Evolutionary conservation across 129 eudicot genomes (phyloP).

Genomic region (Gnaphalium uliginosum): DNA sequence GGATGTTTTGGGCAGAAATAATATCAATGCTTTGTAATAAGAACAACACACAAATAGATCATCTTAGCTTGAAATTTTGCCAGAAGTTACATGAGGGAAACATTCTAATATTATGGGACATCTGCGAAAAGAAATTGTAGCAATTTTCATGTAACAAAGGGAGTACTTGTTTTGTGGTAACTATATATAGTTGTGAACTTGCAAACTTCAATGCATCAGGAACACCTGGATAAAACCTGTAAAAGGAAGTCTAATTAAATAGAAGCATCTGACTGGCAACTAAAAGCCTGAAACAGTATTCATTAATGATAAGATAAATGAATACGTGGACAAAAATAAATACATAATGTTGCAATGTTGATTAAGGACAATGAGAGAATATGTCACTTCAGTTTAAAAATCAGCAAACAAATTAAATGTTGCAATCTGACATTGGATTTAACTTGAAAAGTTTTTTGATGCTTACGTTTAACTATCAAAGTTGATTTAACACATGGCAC

Average conservation of each 20-base stretch:
- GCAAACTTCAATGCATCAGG: constrained; percentile 96
- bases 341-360: too few relatives aligned
- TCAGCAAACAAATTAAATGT: too few relatives aligned
- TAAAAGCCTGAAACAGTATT: background rate
- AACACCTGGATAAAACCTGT: constrained; percentile 96
- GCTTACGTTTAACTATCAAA: too few relatives aligned
- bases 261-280: background rate
- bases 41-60: background rate
- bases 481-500: background rate
- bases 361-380: too few relatives aligned
- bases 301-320: background rate
- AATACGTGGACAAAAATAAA: too few relatives aligned
- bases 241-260: constrained; percentile 3
- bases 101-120: background rate
- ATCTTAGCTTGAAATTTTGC: constrained; percentile 13
- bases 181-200: constrained; percentile 80
- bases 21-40: background rate
- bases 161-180: constrained; percentile 89
- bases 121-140: background rate
- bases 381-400: too few relatives aligned
- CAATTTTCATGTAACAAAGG: background rate
- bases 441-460: too few relatives aligned
- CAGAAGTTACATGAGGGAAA: background rate
- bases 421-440: too few relatives aligned
- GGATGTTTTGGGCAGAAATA: background rate